Conservation (phyloP, 2,329 filamentous ascomycete species). For the Chaetomium olivaceum region DNA sequence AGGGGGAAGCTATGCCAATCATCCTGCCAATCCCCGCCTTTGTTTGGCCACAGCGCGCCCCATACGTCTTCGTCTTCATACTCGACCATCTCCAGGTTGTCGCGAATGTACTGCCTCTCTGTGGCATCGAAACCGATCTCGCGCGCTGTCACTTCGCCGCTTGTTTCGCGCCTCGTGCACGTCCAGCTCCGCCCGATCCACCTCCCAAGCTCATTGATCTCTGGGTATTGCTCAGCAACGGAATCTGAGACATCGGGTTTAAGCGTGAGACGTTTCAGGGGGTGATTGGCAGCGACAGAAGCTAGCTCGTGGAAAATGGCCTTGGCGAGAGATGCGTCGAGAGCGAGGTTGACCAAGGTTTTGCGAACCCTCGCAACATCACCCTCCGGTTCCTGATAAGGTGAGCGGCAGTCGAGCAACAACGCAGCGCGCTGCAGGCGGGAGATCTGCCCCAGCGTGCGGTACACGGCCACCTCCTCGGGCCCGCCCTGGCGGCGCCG, state of each 20-base stretch:
- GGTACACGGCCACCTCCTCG: conserved; percentile 9
- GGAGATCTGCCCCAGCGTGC: not conserved
- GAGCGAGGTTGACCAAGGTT: not conserved
- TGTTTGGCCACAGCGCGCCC: not conserved
- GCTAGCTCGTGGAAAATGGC: not conserved
- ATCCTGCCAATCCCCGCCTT: not conserved
- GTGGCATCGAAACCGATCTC: not conserved
- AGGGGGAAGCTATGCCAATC: conserved; percentile 1
- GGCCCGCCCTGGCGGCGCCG: conserved; percentile 3
- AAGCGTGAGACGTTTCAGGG: not conserved
- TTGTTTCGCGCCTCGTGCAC: not conserved
- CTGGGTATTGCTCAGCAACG: not conserved
- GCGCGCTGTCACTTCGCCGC: not conserved
- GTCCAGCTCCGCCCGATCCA: not conserved
- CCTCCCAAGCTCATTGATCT: no score
- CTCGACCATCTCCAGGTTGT: not conserved
- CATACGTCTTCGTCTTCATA: not conserved
- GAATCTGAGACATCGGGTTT: not conserved
- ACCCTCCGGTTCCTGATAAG: not conserved
- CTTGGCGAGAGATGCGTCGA: not conserved
- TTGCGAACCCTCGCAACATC: not conserved
- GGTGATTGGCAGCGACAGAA: not conserved
- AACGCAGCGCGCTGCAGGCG: not conserved
- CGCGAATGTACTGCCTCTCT: not conserved
- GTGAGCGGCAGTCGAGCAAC: not conserved